Base-by-base conservation (phyloP, 2,329 filamentous ascomycete genomes). In the Stagonosporopsis chrysanthemi region DNA sequence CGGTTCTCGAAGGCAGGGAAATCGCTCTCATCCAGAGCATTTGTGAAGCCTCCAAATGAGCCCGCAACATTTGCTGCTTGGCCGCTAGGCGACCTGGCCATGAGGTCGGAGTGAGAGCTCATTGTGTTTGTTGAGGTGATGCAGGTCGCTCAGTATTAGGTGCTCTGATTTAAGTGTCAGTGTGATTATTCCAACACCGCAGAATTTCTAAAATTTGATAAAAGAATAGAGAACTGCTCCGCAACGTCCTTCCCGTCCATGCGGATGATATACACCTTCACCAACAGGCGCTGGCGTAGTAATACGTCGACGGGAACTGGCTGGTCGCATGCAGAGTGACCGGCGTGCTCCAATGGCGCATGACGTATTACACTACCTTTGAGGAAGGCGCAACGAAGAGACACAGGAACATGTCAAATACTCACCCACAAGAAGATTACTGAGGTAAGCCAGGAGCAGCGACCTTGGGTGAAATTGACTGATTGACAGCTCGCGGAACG, bases 81-180 rank as follows among this genome's bases (percentile, higher is more conserved):
- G 23, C 57, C 58, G 15, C 66, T 59, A 31, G 67, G 53, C 26
- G 59, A 51, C 26, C 45, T 56, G 44, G 63, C 58, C 8, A 68
- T 58, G 36, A 69, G 39, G 17, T 75, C 69, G 38, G 68, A 72
- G 67, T 77, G 74, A 52, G 75, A 73, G 51, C 65, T 69, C 75
- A 77, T 77, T 39, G 26, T 63, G 38, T 48, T 6, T 44, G 39
- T 19, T 19, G 2, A 29, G 39, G 39, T 31, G 44, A 31, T 11
- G 26, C 42, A 24, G 22, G 35, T 5, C 40, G 35, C 42, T 39
- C 14, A 14, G 31, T n/a, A 36, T 24, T 43, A 52, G n/a, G 39
- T 29, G 26, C 31, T 52, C 49, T 57, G 49, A 26, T 23, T 7
- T n/a, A 35, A 40, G 6, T 15, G 48, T 57, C 33, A 57, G 54